Evolutionary conservation across 179 eudicot genomes (phyloP), one percentile per base, ranked within the genome.

Genomic region (Amaranthus tricolor): DNA sequence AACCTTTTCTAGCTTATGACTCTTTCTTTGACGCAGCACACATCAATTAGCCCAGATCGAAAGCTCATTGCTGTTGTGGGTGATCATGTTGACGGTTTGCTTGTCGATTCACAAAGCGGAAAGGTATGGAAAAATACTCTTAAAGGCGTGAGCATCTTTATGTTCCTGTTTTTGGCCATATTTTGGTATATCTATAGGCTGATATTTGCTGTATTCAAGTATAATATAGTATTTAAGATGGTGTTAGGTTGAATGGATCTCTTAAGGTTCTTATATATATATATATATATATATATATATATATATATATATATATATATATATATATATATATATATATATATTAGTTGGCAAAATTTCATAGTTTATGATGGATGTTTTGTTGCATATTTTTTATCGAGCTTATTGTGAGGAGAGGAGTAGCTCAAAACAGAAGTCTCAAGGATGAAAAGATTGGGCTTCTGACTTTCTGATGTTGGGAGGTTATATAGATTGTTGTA

Each of bases 1-100:
- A 51, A 6, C 43, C 9, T 45, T 40, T 71, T 49, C 17, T 53
- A 20, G 10, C 47, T 20, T 14, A 4, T 61, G 14, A 19, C n/a
- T 17, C 6, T 64, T 48, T 70, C 19, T 48, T 74, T 65, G 47
- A 47, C 85, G 88, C 97, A 94, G 98, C 97, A 94, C 85, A 91
- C 98, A 57, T 94, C 97, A 14, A 67, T 87, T 68, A 91, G 93
- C 81, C 96, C 97, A 6, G 92, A 91, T 50, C 78, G 88, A 54
- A 89, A 86, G 81, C 89, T 90, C 79, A 68, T 90, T 49, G 81
- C 88, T 7, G 85, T 93, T 67, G 98, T 94, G 19, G 98, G 98
- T 66, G 97, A 94, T 86, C 83, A 87, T 67, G 84, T 73, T 49
- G 82, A 83, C 68, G 95, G 96, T 45, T 81, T 87, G 85, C 84